phyloP scores from a whole-genome alignment of 495 filamentous ascomycete genomes.

The Hypoxylon cercidicola region DNA sequence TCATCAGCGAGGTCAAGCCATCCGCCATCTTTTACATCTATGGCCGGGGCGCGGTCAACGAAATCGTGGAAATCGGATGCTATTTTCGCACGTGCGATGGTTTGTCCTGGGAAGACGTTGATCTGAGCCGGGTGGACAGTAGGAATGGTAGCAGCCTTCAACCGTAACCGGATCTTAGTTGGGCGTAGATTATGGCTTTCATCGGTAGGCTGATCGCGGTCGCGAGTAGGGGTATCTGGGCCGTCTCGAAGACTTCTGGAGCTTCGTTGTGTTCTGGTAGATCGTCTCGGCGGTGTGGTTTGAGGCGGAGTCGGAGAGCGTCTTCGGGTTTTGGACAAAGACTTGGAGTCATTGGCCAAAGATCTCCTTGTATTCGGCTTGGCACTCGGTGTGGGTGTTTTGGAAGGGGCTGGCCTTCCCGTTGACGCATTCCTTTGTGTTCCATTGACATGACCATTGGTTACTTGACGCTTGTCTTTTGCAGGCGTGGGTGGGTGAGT shows the following conservation, averaged over 20 bases:
- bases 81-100: constrained; percentile 51
- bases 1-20: constrained; percentile 64
- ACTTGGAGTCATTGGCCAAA: constrained; percentile 36
- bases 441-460: constrained; percentile 39
- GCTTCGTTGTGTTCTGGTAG: constrained; percentile 50
- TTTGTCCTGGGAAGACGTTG: constrained; percentile 47
- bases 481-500: constrained; percentile 35
- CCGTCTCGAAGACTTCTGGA: constrained; percentile 41
- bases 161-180: constrained; percentile 56
- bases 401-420: constrained; percentile 31
- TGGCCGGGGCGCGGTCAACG: constrained; percentile 54
- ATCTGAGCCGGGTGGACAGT: constrained; percentile 66
- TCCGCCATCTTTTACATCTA: constrained; percentile 60
- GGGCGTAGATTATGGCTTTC: constrained; percentile 48
- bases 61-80: constrained; percentile 64
- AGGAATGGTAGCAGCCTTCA: constrained; percentile 53
- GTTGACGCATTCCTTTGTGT: constrained; percentile 48
- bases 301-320: constrained; percentile 46
- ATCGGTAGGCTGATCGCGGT: constrained; percentile 38
- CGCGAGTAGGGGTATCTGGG: constrained; percentile 33
- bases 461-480: constrained; percentile 33
- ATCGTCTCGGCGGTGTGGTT: constrained; percentile 48
- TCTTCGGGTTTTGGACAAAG: constrained; percentile 45
- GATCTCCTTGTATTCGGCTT: constrained; percentile 45
- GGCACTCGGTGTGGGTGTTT: constrained; percentile 42